Evolutionary conservation across 306 rosid species (phyloP).

Genomic region (Vicia villosa): DNA sequence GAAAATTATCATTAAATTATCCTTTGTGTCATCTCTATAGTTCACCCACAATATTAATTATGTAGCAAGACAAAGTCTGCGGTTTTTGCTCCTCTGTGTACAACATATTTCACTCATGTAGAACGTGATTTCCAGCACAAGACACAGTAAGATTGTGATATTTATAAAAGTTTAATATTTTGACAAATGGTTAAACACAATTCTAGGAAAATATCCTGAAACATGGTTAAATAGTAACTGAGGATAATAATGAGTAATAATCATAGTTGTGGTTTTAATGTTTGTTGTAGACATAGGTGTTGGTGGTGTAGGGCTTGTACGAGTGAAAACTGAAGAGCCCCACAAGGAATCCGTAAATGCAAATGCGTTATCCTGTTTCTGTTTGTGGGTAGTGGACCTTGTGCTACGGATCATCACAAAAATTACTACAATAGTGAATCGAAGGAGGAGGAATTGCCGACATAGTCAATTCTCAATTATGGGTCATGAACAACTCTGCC

Average conservation of each 20-base stretch:
- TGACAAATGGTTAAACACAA: too few species aligned
- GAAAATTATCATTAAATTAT: background rate
- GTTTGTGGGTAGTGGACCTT: constrained; percentile 39
- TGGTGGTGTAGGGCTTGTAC: constrained; percentile 25
- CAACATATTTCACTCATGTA: constrained; percentile 1
- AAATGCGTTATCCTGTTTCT: constrained; percentile 39
- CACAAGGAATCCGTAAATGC: constrained; percentile 33
- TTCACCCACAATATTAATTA: background rate
- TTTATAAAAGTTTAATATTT: too few species aligned
- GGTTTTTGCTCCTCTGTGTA: background rate
- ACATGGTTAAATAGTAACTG: too few species aligned
- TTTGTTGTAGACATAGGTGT: background rate
- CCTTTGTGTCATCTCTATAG: background rate
- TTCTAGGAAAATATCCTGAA: too few species aligned
- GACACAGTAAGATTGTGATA: too few species aligned
- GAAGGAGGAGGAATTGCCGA: constrained; percentile 25
- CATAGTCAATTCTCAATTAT: constrained; percentile 21
- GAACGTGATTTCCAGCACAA: background rate
- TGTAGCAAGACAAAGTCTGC: background rate
- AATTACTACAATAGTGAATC: background rate
- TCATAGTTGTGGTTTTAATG: background rate
- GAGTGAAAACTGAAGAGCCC: constrained; percentile 25
- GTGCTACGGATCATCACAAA: constrained; percentile 9
- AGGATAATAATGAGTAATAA: background rate
- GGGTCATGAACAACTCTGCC: background rate